Conservation (phyloP, 352 stramenopile genomes). For the Phytophthora brassicae region DNA sequence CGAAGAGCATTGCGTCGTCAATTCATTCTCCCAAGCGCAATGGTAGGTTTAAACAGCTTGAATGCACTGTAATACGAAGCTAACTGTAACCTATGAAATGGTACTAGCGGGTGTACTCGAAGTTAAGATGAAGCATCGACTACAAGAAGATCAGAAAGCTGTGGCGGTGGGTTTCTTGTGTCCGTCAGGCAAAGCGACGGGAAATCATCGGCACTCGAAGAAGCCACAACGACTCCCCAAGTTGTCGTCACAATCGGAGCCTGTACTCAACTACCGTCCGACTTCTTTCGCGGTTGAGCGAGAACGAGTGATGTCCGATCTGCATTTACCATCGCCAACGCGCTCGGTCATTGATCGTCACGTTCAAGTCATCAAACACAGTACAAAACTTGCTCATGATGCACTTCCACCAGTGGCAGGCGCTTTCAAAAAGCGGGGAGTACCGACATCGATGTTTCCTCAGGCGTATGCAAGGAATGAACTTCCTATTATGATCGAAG, state of each 20-base stretch:
- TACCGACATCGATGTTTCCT: slow-evolving; percentile 51
- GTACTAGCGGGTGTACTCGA: slow-evolving; percentile 55
- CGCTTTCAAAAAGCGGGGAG: slow-evolving; percentile 51
- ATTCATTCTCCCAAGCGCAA: slow-evolving; percentile 45
- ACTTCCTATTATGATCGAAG: slow-evolving; percentile 71
- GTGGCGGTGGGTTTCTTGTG: slow-evolving; percentile 50
- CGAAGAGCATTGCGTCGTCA: slow-evolving; percentile 16
- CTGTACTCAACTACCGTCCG: slow-evolving; percentile 19
- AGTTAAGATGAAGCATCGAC: slow-evolving; percentile 69
- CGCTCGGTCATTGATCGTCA: slow-evolving; percentile 57
- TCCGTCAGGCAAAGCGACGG: slow-evolving; percentile 12
- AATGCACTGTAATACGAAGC: not conserved
- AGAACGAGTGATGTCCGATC: slow-evolving; percentile 48
- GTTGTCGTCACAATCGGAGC: slow-evolving; percentile 28
- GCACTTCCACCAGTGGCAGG: slow-evolving; percentile 56
- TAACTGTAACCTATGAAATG: not conserved
- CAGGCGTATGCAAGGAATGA: slow-evolving; percentile 65
- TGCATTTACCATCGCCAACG: slow-evolving; percentile 59
- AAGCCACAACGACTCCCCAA: slow-evolving; percentile 53
- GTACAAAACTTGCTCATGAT: slow-evolving; percentile 22
- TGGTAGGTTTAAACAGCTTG: slow-evolving; percentile 28
- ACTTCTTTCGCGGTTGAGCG: slow-evolving; percentile 52
- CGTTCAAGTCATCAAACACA: slow-evolving; percentile 53
- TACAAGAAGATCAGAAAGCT: slow-evolving; percentile 47
- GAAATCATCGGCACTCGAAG: slow-evolving; percentile 26